Evolutionary conservation across 805 yeast species (phyloP).

Genomic region (Jamesozyma piceae): DNA sequence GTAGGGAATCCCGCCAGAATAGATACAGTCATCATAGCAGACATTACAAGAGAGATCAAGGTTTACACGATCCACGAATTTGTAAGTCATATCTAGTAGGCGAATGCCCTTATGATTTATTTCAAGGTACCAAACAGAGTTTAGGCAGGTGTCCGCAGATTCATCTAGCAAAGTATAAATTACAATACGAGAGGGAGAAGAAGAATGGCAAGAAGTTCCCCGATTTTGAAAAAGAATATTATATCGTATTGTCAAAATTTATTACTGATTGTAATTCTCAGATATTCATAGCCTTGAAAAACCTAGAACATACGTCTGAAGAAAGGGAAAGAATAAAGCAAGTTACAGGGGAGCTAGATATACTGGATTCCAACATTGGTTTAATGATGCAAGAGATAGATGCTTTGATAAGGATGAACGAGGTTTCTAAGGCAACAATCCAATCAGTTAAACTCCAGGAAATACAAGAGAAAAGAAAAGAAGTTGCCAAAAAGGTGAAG

Average conservation of each 20-base stretch:
- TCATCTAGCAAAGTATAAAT: conserved; percentile 64
- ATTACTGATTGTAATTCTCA: conserved; percentile 59
- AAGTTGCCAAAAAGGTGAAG: conserved; percentile 47
- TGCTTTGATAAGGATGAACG: conserved; percentile 40
- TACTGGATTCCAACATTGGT: conserved; percentile 52
- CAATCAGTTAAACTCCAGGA: conserved; percentile 40
- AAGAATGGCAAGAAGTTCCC: conserved; percentile 35
- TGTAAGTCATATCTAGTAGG: conserved; percentile 83
- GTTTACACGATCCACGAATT: conserved; percentile 47
- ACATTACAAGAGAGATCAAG: conserved; percentile 15
- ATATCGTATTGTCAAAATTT: conserved; percentile 41
- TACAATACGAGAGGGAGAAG: conserved; percentile 52
- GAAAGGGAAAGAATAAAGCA: conserved; percentile 52
- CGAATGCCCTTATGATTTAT: conserved; percentile 75
- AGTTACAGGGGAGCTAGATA: conserved; percentile 49
- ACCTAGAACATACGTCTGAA: conserved; percentile 59
- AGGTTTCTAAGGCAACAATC: conserved; percentile 41
- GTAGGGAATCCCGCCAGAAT: conserved; percentile 14
- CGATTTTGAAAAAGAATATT: conserved; percentile 40
- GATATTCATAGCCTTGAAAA: conserved; percentile 50
- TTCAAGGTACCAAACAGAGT: conserved; percentile 73
- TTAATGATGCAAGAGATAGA: conserved; percentile 60
- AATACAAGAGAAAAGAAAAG: conserved; percentile 40
- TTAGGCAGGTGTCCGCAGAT: conserved; percentile 70
- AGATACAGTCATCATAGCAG: conserved; percentile 13